A percentile compares a stretch with the other conserved stretches of the same genome.
These are phyloP conservation scores for Dioscorea zingiberensis DNA, from an alignment of 106 monocot species.

Conservation along the genomic window DNA sequence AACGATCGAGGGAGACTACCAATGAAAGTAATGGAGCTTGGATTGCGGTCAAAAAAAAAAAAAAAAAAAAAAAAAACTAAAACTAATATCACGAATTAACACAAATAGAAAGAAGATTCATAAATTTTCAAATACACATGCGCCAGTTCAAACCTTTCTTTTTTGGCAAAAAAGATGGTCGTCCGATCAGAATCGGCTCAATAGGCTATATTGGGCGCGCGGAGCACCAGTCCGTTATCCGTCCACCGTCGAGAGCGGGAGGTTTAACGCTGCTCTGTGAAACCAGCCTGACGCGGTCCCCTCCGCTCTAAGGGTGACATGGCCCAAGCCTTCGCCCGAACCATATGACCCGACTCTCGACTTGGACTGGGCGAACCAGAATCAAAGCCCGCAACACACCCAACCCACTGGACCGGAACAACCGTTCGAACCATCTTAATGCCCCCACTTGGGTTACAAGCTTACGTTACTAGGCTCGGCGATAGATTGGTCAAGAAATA, in stretches of 20 bases:
- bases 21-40: no score
- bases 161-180: no score
- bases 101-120: no score
- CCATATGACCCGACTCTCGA: not conserved
- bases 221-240: not conserved
- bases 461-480: not conserved
- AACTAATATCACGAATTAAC: no score
- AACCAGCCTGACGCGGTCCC: slow-evolving; percentile 11
- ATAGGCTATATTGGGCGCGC: no score
- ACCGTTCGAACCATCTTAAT: not conserved
- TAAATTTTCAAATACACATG: no score
- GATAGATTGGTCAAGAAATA: not conserved
- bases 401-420: not conserved
- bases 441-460: not conserved
- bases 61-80: no score
- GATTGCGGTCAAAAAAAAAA: no score
- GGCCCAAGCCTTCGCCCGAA: slow-evolving; percentile 2
- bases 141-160: no score
- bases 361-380: not conserved
- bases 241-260: slow-evolving; percentile 10
- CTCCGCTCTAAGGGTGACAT: not conserved
- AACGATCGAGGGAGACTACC: no score
- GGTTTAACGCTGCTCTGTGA: slow-evolving; percentile 7
- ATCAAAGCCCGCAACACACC: not conserved
- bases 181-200: no score